These are phyloP conservation scores for Schizothecium vesticola DNA, from an alignment of 495 filamentous ascomycete genomes.

Conservation along the genomic window DNA sequence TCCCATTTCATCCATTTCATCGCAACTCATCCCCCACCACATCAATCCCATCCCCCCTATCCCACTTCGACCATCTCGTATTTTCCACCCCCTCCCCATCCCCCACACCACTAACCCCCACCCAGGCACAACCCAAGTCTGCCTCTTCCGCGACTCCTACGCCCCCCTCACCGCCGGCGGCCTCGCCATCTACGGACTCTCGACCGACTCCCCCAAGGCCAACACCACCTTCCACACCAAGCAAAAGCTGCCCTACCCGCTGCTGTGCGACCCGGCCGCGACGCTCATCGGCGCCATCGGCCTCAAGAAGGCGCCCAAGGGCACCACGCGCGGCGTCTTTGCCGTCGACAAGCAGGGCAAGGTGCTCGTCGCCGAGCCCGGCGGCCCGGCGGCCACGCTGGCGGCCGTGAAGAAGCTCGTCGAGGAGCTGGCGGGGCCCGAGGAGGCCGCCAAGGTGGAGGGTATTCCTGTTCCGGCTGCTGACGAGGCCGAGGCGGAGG, in stretches of 20 bases:
- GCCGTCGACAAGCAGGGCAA: constrained; percentile 73
- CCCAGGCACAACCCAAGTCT: constrained; percentile 84
- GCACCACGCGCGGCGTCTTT: constrained; percentile 82
- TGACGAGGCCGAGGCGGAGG: constrained; percentile 14
- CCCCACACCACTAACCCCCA: constrained; percentile 11
- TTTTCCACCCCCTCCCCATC: not conserved
- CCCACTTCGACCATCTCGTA: not conserved
- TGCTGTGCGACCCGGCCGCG: constrained; percentile 74
- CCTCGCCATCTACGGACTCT: constrained; percentile 82
- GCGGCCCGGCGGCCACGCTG: constrained; percentile 55
- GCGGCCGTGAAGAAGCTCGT: constrained; percentile 52
- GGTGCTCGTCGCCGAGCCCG: constrained; percentile 56
- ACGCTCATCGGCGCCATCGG: constrained; percentile 71
- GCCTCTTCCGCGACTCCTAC: constrained; percentile 83
- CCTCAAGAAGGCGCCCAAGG: constrained; percentile 67
- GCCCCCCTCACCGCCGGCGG: constrained; percentile 71
- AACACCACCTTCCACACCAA: constrained; percentile 89
- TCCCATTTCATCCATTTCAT: constrained; percentile 4
- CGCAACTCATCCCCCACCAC: not conserved
- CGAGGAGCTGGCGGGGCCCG: constrained; percentile 23
- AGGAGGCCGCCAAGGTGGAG: constrained; percentile 13
- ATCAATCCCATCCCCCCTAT: not conserved
- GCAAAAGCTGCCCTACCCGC: constrained; percentile 79
- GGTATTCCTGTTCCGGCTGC: constrained; percentile 13
- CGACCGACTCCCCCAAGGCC: constrained; percentile 75